phyloP scores from a whole-genome alignment of 768 basidiomycete species.

The Artomyces pyxidatus region DNA sequence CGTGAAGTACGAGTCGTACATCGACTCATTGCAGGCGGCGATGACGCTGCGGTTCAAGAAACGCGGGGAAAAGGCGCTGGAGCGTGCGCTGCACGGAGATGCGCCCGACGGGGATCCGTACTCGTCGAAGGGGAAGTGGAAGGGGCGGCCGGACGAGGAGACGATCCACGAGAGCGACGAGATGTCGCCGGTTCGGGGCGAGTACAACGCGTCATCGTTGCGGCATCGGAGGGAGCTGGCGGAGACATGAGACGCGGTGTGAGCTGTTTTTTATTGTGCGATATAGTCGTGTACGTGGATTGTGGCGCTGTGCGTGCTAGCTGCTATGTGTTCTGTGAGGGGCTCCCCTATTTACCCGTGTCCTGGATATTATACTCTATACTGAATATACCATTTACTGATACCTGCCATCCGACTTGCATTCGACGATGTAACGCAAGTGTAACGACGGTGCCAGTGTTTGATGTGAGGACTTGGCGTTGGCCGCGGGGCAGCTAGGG shows the following conservation, averaged over 20 bases:
- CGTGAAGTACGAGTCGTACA: slow-evolving; percentile 93
- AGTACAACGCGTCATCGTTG: slow-evolving; percentile 14
- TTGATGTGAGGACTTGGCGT: too few species aligned
- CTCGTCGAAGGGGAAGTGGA: slow-evolving; percentile 34
- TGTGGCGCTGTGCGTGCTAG: too few species aligned
- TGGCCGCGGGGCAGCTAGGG: too few species aligned
- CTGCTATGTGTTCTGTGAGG: too few species aligned
- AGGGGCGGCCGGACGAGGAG: slow-evolving; percentile 33
- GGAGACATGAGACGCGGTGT: slow-evolving; percentile 27
- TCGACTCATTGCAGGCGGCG: slow-evolving; percentile 78
- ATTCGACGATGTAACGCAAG: too few species aligned
- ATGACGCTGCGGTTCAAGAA: slow-evolving; percentile 83
- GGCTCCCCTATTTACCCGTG: too few species aligned
- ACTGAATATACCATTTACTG: too few species aligned
- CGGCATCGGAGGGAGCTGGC: slow-evolving; percentile 38
- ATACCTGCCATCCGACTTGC: too few species aligned
- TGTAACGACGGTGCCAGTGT: too few species aligned
- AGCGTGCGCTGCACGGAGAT: slow-evolving; percentile 40
- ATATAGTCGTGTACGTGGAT: too few species aligned
- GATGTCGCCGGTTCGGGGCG: slow-evolving; percentile 14
- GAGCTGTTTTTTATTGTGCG: too few species aligned
- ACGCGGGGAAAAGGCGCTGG: slow-evolving; percentile 80
- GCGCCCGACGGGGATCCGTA: slow-evolving; percentile 17
- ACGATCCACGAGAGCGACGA: slow-evolving; percentile 43
- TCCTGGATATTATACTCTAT: too few species aligned